Percentiles rank a stretch among this genome's conserved stretches.
phyloP scores from a whole-genome alignment of 1,284 basidiomycete species.

The Leccinum subrobustum region DNA sequence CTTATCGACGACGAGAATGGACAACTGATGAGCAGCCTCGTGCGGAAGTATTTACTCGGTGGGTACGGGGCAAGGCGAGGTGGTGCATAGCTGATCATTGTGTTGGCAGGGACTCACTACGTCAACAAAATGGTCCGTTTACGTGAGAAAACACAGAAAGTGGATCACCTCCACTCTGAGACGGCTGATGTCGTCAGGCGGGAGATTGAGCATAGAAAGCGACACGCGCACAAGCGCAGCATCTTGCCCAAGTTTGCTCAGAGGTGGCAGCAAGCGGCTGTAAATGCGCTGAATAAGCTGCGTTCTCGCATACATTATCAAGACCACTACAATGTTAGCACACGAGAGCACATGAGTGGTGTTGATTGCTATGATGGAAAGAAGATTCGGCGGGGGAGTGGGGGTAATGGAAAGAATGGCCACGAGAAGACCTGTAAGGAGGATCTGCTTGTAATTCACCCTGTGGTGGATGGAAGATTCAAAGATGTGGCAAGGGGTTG shows the following conservation, averaged over 20 bases:
- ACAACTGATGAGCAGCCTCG: slow-evolving; percentile 76
- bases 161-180: slow-evolving; percentile 37
- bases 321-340: slow-evolving; percentile 60
- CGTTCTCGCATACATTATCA: slow-evolving; percentile 54
- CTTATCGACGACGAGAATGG: slow-evolving; percentile 87
- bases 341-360: slow-evolving; percentile 73
- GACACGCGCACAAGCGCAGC: slow-evolving; percentile 11
- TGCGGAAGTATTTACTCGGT: slow-evolving; percentile 87
- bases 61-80: slow-evolving; percentile 19
- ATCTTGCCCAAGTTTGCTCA: slow-evolving; percentile 31
- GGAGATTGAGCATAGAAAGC: slow-evolving; percentile 37
- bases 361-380: slow-evolving; percentile 75
- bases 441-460: slow-evolving; percentile 66
- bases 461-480: slow-evolving; percentile 71
- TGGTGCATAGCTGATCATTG: slow-evolving; percentile 1
- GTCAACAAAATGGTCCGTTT: slow-evolving; percentile 59
- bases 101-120: slow-evolving; percentile 57
- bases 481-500: slow-evolving; percentile 52
- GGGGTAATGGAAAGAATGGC: slow-evolving; percentile 25
- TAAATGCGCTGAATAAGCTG: slow-evolving; percentile 44
- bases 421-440: slow-evolving; percentile 37
- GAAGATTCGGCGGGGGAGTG: slow-evolving; percentile 38
- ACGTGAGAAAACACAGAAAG: slow-evolving; percentile 25
- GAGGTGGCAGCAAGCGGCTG: slow-evolving; percentile 50
- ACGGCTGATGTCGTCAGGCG: slow-evolving; percentile 45